phyloP scores from a whole-genome alignment of 169 alveolate genomes.

The Plasmodium berghei region DNA sequence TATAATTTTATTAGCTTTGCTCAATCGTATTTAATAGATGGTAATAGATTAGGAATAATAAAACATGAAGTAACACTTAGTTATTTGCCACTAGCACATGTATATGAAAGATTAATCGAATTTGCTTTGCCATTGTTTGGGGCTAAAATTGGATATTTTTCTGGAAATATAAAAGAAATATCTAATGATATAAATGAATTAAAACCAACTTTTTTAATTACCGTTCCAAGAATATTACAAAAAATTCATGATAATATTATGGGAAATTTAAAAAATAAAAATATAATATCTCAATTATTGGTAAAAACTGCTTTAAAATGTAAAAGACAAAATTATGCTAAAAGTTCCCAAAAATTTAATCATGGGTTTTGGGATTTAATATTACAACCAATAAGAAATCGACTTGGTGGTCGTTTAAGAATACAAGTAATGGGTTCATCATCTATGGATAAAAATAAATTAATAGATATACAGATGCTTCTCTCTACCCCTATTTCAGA shows the following conservation, averaged over 20 bases:
- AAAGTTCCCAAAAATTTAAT: slow-evolving; percentile 77
- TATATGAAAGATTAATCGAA: slow-evolving; percentile 91
- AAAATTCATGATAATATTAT: slow-evolving; percentile 84
- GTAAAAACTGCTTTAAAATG: slow-evolving; percentile 79
- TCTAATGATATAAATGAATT: slow-evolving; percentile 89
- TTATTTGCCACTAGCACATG: slow-evolving; percentile 94
- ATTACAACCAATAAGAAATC: slow-evolving; percentile 79
- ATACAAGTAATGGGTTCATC: slow-evolving; percentile 86
- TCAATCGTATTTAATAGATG: slow-evolving; percentile 77
- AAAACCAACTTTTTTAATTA: slow-evolving; percentile 84
- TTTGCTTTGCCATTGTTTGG: slow-evolving; percentile 80
- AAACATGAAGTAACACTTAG: slow-evolving; percentile 86
- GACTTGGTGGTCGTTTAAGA: slow-evolving; percentile 83
- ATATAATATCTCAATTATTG: slow-evolving; percentile 74
- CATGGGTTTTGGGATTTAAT: slow-evolving; percentile 77
- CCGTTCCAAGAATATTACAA: slow-evolving; percentile 85
- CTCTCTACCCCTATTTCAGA: slow-evolving; percentile 82
- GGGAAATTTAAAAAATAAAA: slow-evolving; percentile 78
- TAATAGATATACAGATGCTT: slow-evolving; percentile 79
- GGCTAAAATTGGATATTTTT: slow-evolving; percentile 91
- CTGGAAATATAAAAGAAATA: slow-evolving; percentile 91
- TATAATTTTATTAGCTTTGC: slow-evolving; percentile 84
- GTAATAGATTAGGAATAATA: slow-evolving; percentile 81
- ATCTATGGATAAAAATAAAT: slow-evolving; percentile 79
- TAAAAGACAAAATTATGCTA: slow-evolving; percentile 70